phyloP scores from a whole-genome alignment of 805 yeast species.

The Yarrowia sp. region DNA sequence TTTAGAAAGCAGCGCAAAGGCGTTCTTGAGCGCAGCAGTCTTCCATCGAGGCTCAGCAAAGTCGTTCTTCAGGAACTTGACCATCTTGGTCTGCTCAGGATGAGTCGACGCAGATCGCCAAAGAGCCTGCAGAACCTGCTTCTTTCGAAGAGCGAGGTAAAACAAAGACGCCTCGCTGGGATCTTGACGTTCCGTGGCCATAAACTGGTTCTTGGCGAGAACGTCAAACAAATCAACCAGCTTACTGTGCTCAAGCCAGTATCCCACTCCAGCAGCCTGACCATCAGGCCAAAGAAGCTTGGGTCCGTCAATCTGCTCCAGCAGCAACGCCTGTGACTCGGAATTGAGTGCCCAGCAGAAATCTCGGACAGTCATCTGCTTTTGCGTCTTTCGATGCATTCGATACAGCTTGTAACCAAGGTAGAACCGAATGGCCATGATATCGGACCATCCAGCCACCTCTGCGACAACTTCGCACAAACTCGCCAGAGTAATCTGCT shows the following conservation, averaged over 20 bases:
- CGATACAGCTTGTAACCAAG: conserved; percentile 69
- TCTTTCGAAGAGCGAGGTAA: conserved; percentile 75
- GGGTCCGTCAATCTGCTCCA: conserved; percentile 45
- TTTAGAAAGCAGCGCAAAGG: conserved; percentile 83
- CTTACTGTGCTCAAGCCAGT: conserved; percentile 59
- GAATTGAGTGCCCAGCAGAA: conserved; percentile 85
- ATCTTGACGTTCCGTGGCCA: conserved; percentile 54
- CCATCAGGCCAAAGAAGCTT: conserved; percentile 60
- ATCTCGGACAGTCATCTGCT: conserved; percentile 70
- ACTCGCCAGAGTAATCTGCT: conserved; percentile 76
- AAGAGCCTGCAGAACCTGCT: conserved; percentile 69
- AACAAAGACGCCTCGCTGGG: conserved; percentile 74
- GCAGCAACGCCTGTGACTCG: conserved; percentile 66
- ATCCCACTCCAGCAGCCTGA: conserved; percentile 60
- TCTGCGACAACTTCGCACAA: conserved; percentile 63
- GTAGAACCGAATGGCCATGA: conserved; percentile 67
- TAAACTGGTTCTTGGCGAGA: conserved; percentile 71
- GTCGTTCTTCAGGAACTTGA: conserved; percentile 73
- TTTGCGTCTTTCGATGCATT: conserved; percentile 51
- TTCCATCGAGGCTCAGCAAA: conserved; percentile 75
- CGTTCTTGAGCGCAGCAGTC: conserved; percentile 87
- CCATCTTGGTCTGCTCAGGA: conserved; percentile 78
- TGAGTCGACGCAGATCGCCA: conserved; percentile 80
- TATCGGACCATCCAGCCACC: conserved; percentile 51
- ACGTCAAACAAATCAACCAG: conserved; percentile 57